Conservation (phyloP, 768 basidiomycete species). For the Mycena indigotica region DNA sequence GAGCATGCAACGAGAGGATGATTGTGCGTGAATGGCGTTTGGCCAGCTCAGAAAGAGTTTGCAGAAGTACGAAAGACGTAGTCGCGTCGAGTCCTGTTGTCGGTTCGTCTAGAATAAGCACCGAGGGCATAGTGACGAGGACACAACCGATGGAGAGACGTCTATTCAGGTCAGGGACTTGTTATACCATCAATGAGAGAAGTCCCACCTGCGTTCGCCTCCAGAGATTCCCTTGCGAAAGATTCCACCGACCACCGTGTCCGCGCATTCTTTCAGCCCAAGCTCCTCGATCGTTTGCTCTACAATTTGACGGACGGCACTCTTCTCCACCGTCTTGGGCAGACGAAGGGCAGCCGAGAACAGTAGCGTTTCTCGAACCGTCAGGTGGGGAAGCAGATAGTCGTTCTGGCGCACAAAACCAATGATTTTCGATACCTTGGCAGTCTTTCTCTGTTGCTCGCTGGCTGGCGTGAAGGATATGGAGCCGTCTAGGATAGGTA, state of each 20-base stretch:
- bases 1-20: constrained; percentile 50
- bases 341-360: constrained; percentile 42
- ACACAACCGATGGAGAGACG: constrained; percentile 47
- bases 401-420: constrained; percentile 46
- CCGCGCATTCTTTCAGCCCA: constrained; percentile 43
- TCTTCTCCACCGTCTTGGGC: constrained; percentile 31
- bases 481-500: constrained; percentile 17
- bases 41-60: constrained; percentile 34
- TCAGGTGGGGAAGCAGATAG: constrained; percentile 40
- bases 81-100: constrained; percentile 24
- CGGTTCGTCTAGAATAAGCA: constrained; percentile 48
- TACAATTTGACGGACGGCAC: constrained; percentile 36
- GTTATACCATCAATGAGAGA: background rate
- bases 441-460: background rate
- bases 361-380: constrained; percentile 40
- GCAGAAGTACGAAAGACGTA: constrained; percentile 34
- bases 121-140: constrained; percentile 45
- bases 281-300: constrained; percentile 47
- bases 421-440: constrained; percentile 26
- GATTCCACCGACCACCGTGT: constrained; percentile 47
- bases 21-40: constrained; percentile 36
- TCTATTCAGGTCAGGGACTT: constrained; percentile 12
- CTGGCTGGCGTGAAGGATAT: constrained; percentile 15
- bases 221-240: constrained; percentile 50
- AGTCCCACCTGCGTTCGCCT: constrained; percentile 39